phyloP scores from a whole-genome alignment of 805 yeast genomes.

The Hanseniaspora taiwanica region DNA sequence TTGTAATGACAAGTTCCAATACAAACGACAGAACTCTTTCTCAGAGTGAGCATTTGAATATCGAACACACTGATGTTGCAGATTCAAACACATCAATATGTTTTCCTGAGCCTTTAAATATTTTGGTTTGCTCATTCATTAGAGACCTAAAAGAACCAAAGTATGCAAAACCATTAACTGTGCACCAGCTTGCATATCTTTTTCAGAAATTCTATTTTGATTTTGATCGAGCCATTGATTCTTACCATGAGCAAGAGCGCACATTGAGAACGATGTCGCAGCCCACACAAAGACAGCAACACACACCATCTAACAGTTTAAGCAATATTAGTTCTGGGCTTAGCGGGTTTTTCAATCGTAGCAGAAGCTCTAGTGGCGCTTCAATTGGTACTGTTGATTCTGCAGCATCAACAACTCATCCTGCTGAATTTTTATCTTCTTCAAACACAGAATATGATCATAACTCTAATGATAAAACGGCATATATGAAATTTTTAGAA shows the following conservation, averaged over 20 bases:
- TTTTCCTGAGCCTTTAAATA: slow-evolving; percentile 18
- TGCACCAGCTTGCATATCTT: slow-evolving; percentile 17
- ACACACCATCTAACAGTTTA: neutral
- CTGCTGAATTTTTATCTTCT: slow-evolving; percentile 12
- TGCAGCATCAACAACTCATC: neutral
- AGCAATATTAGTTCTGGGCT: slow-evolving; percentile 17
- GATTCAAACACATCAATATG: slow-evolving; percentile 8
- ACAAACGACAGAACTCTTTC: no score
- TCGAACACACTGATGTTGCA: no score
- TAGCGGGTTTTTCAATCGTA: slow-evolving; percentile 23
- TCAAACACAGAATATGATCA: slow-evolving; percentile 20
- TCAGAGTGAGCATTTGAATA: no score
- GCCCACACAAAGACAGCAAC: neutral
- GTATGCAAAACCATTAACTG: slow-evolving; percentile 19
- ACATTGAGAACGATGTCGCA: no score
- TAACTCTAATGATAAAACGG: slow-evolving; percentile 13
- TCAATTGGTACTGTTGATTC: neutral
- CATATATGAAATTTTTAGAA: slow-evolving; percentile 21
- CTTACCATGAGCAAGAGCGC: neutral
- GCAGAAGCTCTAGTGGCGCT: slow-evolving; percentile 19
- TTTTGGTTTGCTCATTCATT: slow-evolving; percentile 17
- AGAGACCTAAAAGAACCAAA: slow-evolving; percentile 24
- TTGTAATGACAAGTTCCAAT: no score
- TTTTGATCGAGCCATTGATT: slow-evolving; percentile 15
- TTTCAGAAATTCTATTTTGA: slow-evolving; percentile 20